A percentile compares a stretch with the other conserved stretches of the same genome.
Conservation (phyloP, 371 early-diverging fungal species). For the Rhizopus sp. region DNA sequence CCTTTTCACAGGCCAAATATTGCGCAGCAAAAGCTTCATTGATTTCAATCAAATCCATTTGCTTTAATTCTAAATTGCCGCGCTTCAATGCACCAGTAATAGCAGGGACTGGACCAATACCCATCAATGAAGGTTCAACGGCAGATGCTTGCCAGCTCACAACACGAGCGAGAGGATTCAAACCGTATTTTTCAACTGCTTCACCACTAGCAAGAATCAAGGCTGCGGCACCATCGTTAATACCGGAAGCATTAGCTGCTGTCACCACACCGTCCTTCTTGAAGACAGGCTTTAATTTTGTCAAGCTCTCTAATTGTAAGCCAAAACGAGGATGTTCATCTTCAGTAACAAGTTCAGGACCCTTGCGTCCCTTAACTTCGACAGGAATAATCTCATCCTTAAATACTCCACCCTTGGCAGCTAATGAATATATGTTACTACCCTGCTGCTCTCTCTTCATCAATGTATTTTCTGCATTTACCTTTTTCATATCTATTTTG, state of each 20-base stretch:
- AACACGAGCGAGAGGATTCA: constrained; percentile 86
- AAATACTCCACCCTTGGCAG: constrained; percentile 69
- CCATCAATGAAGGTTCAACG: constrained; percentile 84
- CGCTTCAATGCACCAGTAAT: constrained; percentile 85
- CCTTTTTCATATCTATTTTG: constrained; percentile 87
- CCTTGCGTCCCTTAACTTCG: constrained; percentile 81
- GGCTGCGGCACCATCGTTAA: constrained; percentile 95
- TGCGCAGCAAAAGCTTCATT: constrained; percentile 99
- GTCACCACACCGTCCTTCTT: constrained; percentile 90
- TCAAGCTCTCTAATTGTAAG: constrained; percentile 77
- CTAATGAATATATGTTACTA: constrained; percentile 11
- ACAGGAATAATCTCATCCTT: constrained; percentile 85
- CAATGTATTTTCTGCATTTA: constrained; percentile 27
- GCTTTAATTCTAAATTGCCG: constrained; percentile 76
- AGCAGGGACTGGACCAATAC: constrained; percentile 95
- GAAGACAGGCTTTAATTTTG: constrained; percentile 87
- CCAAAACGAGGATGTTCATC: constrained; percentile 95
- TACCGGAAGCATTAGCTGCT: constrained; percentile 96
- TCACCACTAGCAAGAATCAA: constrained; percentile 87
- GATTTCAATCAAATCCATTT: constrained; percentile 94
- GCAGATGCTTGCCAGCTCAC: constrained; percentile 88
- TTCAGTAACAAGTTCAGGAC: constrained; percentile 56
- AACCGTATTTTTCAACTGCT: constrained; percentile 77
- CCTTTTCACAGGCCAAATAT: constrained; percentile 88
- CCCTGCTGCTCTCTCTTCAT: neutral